These are phyloP conservation scores for Moelleriella libera DNA, from an alignment of 2,329 filamentous ascomycete genomes.

Conservation along the genomic window DNA sequence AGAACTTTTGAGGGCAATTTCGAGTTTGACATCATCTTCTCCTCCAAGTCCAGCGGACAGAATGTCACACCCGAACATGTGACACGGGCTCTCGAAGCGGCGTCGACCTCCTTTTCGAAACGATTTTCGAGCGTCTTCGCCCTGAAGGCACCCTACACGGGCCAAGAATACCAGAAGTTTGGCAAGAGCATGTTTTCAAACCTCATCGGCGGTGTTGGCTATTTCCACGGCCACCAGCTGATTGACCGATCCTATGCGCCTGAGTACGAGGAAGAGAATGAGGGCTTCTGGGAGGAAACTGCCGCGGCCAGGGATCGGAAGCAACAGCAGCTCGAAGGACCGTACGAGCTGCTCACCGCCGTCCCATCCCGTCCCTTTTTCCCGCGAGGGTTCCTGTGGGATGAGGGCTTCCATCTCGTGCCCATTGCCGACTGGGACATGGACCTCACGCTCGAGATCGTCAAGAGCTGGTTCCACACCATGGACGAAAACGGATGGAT, in stretches of 20 bases:
- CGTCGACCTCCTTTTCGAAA: constrained; percentile 55
- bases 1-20: constrained; percentile 85
- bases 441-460: constrained; percentile 72
- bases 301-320: constrained; percentile 61
- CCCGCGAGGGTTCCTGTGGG: constrained; percentile 92
- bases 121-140: constrained; percentile 55
- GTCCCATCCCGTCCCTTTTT: constrained; percentile 93
- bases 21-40: constrained; percentile 86
- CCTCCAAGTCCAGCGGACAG: constrained; percentile 54
- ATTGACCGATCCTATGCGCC: constrained; percentile 84
- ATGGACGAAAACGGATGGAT: constrained; percentile 99
- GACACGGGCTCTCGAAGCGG: constrained; percentile 51
- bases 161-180: constrained; percentile 61
- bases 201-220: constrained; percentile 83
- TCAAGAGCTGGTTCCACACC: constrained; percentile 89
- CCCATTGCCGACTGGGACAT: constrained; percentile 91
- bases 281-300: constrained; percentile 90
- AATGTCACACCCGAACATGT: constrained; percentile 47
- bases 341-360: constrained; percentile 79
- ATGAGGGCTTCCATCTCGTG: constrained; percentile 90
- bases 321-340: constrained; percentile 59
- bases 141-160: constrained; percentile 62
- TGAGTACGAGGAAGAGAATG: constrained; percentile 89
- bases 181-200: constrained; percentile 90
- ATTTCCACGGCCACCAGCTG: constrained; percentile 79